phyloP scores from a whole-genome alignment of 306 rosid genomes.

The Carpinus viminea region DNA sequence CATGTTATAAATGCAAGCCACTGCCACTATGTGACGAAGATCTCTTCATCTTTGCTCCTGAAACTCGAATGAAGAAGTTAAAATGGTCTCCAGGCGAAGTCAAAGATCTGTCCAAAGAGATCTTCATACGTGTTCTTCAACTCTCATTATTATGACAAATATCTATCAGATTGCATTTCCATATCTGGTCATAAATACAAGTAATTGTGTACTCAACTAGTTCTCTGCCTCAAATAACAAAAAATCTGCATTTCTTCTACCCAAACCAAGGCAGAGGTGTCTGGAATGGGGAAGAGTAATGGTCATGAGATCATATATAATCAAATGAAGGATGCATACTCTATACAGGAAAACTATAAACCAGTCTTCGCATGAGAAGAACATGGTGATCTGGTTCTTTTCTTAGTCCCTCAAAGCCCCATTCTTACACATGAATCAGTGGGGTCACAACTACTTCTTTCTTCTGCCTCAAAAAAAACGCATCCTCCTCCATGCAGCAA shows the following conservation, averaged over 20 bases:
- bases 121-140: no score
- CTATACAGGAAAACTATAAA: constrained; percentile 31
- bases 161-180: constrained; percentile 6
- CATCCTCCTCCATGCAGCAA: not conserved
- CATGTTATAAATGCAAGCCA: no score
- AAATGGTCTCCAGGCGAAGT: no score
- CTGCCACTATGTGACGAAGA: no score
- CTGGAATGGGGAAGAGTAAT: not conserved
- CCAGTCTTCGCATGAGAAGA: constrained; percentile 2
- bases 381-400: not conserved
- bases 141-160: no score
- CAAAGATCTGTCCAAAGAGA: no score
- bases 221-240: not conserved
- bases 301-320: not conserved
- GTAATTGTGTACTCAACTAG: not conserved
- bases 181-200: not conserved
- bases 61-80: no score
- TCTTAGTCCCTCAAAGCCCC: not conserved
- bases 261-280: not conserved
- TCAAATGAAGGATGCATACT: not conserved
- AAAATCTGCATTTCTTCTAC: not conserved
- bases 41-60: no score
- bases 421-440: constrained; percentile 6
- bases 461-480: not conserved
- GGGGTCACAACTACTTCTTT: not conserved